A percentile compares a stretch with the other conserved stretches of the same genome.
These are phyloP conservation scores for Betula pendula DNA, from an alignment of 306 rosid species.

Conservation along the genomic window DNA sequence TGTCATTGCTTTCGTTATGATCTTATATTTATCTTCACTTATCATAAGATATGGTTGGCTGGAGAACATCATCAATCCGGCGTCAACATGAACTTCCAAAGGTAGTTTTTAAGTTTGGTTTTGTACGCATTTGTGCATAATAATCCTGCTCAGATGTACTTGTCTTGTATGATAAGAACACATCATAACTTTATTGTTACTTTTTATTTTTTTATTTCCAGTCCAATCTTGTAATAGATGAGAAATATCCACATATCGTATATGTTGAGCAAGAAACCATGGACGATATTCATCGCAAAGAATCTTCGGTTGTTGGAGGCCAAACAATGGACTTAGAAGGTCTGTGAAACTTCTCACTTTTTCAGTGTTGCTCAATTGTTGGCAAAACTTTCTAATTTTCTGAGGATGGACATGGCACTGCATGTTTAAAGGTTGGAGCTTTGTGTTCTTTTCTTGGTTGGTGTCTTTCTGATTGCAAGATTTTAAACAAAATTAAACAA, in stretches of 20 bases:
- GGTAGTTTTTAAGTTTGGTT: conserved; percentile 39
- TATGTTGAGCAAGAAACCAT: conserved; percentile 48
- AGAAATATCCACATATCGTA: conserved; percentile 79
- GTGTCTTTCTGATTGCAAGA: background rate
- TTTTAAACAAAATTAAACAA: background rate
- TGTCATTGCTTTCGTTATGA: background rate
- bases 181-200: conserved; percentile 4
- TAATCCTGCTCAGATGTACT: conserved; percentile 22
- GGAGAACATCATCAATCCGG: conserved; percentile 98
- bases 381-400: background rate
- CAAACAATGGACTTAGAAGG: conserved; percentile 68
- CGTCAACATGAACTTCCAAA: conserved; percentile 94
- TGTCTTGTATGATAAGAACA: background rate
- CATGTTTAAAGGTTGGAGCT: background rate
- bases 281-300: conserved; percentile 29
- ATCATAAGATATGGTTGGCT: conserved; percentile 85
- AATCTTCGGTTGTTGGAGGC: conserved; percentile 33
- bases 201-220: conserved; percentile 36
- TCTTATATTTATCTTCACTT: conserved; percentile 50
- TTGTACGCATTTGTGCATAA: conserved; percentile 10
- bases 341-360: conserved; percentile 29
- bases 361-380: background rate
- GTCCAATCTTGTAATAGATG: conserved; percentile 66
- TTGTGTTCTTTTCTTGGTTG: background rate
- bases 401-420: background rate